Percentiles rank a stretch among this genome's conserved stretches.
phyloP scores from a whole-genome alignment of 768 basidiomycete species.

The Lentinula lateritia region DNA sequence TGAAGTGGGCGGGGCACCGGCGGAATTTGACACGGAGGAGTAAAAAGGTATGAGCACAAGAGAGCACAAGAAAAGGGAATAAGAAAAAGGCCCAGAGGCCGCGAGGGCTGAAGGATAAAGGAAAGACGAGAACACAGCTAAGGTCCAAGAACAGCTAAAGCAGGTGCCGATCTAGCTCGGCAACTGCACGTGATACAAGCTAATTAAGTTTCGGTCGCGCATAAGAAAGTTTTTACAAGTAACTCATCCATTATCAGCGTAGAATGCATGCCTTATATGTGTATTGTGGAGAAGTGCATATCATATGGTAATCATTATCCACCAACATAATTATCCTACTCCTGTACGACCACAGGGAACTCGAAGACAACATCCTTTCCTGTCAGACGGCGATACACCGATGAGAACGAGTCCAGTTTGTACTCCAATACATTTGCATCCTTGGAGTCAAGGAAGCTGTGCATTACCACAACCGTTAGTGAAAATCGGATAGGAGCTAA shows the following conservation, averaged over 20 bases:
- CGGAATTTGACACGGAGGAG: background rate
- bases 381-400: constrained; percentile 91
- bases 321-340: constrained; percentile 40
- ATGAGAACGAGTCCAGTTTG: constrained; percentile 99
- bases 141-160: constrained; percentile 8
- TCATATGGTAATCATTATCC: constrained; percentile 6
- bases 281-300: constrained; percentile 17
- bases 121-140: constrained; percentile 19
- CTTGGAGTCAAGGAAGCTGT: constrained; percentile 94
- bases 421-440: constrained; percentile 98
- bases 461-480: constrained; percentile 11
- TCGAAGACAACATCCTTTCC: constrained; percentile 97
- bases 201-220: too few relatives aligned
- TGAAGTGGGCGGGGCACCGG: constrained; percentile 3
- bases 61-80: constrained; percentile 25
- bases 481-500: constrained; percentile 9
- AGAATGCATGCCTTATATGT: background rate
- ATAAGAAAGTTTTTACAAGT: too few relatives aligned
- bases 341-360: constrained; percentile 75
- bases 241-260: background rate
- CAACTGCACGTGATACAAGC: background rate
- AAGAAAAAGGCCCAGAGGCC: constrained; percentile 16
- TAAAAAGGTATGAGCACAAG: background rate
- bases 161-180: background rate
- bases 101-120: constrained; percentile 15